Base-by-base conservation (phyloP, 164 flowering plant genomes). In the Kalanchoe fedtschenkoi region DNA sequence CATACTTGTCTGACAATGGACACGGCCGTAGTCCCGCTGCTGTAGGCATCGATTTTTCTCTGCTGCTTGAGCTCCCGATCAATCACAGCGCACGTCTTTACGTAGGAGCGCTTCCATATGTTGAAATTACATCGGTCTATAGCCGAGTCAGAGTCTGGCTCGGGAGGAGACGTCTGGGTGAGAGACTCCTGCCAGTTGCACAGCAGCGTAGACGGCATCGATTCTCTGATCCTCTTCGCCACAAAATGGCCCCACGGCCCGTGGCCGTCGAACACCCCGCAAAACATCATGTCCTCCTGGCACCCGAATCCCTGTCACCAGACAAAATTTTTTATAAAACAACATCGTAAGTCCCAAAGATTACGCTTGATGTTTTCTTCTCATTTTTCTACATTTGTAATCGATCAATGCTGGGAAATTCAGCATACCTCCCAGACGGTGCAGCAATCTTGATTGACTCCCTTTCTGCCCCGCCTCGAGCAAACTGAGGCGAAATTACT, bases 211-310 rank as follows among this genome's bases (percentile, higher is more conserved):
- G 80, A 34, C 14, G 95, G 90, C 84, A 91, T 70, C 22, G 81
- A 71, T 62, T 91, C 75, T 65, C 89, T 70, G 32, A 85, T 87
- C 28, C 58, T 78, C 69, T 87, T 88, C 0, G 96, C 74, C 33
- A 91, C 90, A 71, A 62, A 78, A 66, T 91, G 96, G 0, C 97
- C 97, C 97, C 97, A 91, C 15, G 87, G 81, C n/a, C 97, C 96
- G 60, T 91, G 97, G 59, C 97, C 97, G 61, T 91, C 97, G 65
- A 91, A 91, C 43, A 91, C 76, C 38, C 97, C 97, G 68, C 96
- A 88, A 63, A 91, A 88, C 17, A 77, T 72, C 85, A 85, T 79
- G 69, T 91, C 96, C 64, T 76, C 80, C 74, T 91, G 89, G 68
- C 85, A 81, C 38, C 97, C 97, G 66, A 87, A 90, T 74, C 75